Conservation (phyloP, 768 basidiomycete genomes). For the Glaciozyma martinii region DNA sequence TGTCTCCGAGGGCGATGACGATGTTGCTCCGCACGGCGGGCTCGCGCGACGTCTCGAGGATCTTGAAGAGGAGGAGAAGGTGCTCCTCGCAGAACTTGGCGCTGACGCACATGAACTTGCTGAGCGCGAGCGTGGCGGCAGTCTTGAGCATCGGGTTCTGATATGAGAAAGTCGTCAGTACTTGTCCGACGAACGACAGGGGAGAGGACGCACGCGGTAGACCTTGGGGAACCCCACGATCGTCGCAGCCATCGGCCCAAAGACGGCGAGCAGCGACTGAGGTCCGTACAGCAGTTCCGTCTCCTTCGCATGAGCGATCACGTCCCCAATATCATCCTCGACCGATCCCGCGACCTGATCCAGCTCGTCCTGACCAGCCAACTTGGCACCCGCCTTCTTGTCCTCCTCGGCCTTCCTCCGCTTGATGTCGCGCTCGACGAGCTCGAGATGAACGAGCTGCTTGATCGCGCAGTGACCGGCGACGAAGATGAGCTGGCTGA, state of each 20-base stretch:
- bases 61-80: slow-evolving; percentile 80
- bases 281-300: slow-evolving; percentile 75
- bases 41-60: slow-evolving; percentile 84
- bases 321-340: slow-evolving; percentile 95
- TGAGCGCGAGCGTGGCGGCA: slow-evolving; percentile 76
- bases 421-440: slow-evolving; percentile 94
- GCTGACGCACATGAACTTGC: slow-evolving; percentile 93
- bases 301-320: slow-evolving; percentile 74
- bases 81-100: slow-evolving; percentile 87
- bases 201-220: slow-evolving; percentile 59
- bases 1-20: slow-evolving; percentile 93
- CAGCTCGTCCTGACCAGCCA: slow-evolving; percentile 68
- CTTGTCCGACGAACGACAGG: neutral
- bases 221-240: slow-evolving; percentile 83
- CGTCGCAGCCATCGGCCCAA: slow-evolving; percentile 80
- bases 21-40: slow-evolving; percentile 88
- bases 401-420: slow-evolving; percentile 84
- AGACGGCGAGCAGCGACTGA: slow-evolving; percentile 68
- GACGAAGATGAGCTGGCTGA: slow-evolving; percentile 87
- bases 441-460: slow-evolving; percentile 90
- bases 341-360: slow-evolving; percentile 96
- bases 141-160: slow-evolving; percentile 80
- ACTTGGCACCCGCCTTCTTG: slow-evolving; percentile 53
- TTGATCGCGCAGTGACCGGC: slow-evolving; percentile 97
- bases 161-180: neutral